phyloP scores from a whole-genome alignment of 2,329 filamentous ascomycete genomes.

The Alternaria sp. region DNA sequence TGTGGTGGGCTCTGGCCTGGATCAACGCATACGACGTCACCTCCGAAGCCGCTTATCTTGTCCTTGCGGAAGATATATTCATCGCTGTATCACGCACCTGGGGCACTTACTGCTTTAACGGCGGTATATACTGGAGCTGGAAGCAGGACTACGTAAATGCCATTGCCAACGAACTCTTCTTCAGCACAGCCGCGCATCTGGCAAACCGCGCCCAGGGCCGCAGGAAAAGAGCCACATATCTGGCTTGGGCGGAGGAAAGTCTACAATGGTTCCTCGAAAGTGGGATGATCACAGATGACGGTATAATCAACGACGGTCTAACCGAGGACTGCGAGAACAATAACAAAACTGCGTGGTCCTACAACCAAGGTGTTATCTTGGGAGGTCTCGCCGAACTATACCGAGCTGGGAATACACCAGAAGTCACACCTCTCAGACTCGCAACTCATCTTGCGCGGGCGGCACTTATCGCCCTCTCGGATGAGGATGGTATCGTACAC shows the following conservation, averaged over 20 bases:
- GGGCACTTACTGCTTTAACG: slow-evolving; percentile 54
- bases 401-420: slow-evolving; percentile 45
- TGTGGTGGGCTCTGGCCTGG: slow-evolving; percentile 62
- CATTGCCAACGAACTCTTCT: slow-evolving; percentile 66
- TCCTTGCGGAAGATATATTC: slow-evolving; percentile 60
- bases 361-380: slow-evolving; percentile 70
- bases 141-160: slow-evolving; percentile 59
- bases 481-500: slow-evolving; percentile 51
- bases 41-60: slow-evolving; percentile 54
- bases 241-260: slow-evolving; percentile 57
- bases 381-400: slow-evolving; percentile 64
- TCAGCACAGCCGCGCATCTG: slow-evolving; percentile 63
- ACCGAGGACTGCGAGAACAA: slow-evolving; percentile 62
- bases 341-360: slow-evolving; percentile 58
- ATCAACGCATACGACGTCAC: slow-evolving; percentile 64
- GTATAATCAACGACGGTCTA: slow-evolving; percentile 65
- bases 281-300: slow-evolving; percentile 57
- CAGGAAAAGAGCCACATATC: slow-evolving; percentile 51
- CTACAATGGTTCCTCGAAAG: slow-evolving; percentile 61
- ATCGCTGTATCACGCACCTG: slow-evolving; percentile 52
- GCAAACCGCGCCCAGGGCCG: slow-evolving; percentile 56
- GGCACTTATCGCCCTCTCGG: slow-evolving; percentile 47
- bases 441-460: slow-evolving; percentile 52
- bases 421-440: slow-evolving; percentile 43
- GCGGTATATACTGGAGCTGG: slow-evolving; percentile 61